Evolutionary conservation across 1,284 basidiomycete species (phyloP).

Genomic region (Pascua guehoae): DNA sequence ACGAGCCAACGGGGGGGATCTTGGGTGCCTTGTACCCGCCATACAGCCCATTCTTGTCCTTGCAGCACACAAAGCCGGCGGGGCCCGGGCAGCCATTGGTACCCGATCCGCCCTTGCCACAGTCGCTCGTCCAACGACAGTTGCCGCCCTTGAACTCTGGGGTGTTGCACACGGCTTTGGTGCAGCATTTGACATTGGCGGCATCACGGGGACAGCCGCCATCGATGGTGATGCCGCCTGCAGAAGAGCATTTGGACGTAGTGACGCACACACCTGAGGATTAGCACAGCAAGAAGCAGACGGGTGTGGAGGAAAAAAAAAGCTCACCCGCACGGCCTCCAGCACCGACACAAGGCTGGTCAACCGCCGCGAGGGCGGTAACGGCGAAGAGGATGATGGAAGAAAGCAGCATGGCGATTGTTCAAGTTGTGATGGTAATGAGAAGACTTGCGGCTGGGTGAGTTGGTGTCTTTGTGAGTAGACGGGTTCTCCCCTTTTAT

Average conservation of each 20-base stretch:
- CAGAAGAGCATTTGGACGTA: not conserved
- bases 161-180: conserved; percentile 1
- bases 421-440: too few species aligned
- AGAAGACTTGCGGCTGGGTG: too few species aligned
- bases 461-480: too few species aligned
- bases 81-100: not conserved
- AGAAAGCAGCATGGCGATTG: too few species aligned
- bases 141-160: not conserved
- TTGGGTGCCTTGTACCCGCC: not conserved
- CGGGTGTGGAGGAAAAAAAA: too few species aligned
- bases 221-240: not conserved
- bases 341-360: not conserved
- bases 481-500: too few species aligned
- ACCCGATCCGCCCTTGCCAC: not conserved
- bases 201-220: not conserved
- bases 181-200: not conserved
- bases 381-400: not conserved
- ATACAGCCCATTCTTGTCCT: not conserved
- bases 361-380: not conserved
- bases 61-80: conserved; percentile 1
- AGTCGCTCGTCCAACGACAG: conserved; percentile 3
- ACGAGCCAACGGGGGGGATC: not conserved
- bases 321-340: not conserved
- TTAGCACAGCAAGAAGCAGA: too few species aligned
- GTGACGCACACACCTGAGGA: conserved; percentile 1